phyloP scores from a whole-genome alignment of 148 eudicot species.

The Cornus controversa region DNA sequence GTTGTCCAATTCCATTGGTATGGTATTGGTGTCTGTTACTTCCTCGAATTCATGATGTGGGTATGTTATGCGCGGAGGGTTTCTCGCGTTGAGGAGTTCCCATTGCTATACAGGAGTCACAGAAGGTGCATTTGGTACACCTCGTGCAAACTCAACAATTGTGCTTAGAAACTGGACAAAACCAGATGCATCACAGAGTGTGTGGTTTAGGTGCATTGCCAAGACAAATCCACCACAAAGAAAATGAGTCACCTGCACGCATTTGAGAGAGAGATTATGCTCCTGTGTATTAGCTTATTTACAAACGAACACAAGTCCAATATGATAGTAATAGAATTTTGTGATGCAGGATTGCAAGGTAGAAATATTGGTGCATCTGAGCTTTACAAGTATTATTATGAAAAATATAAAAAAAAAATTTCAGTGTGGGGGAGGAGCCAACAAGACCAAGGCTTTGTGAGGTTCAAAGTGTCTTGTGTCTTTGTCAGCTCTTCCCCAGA shows the following conservation, averaged over 20 bases:
- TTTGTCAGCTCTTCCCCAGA: too few species aligned
- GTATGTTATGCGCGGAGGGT: conserved; percentile 12
- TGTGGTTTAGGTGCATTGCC: conserved; percentile 19
- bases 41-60: conserved; percentile 10
- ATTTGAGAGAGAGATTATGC: too few species aligned
- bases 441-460: too few species aligned
- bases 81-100: conserved; percentile 16
- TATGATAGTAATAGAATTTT: too few species aligned
- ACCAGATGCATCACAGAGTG: conserved; percentile 12
- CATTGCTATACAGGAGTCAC: conserved; percentile 16
- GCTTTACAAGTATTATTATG: too few species aligned
- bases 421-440: too few species aligned
- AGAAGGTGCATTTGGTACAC: conserved; percentile 2
- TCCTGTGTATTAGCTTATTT: too few species aligned
- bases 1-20: not conserved
- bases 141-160: conserved; percentile 14
- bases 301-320: too few species aligned
- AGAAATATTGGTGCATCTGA: too few species aligned
- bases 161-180: conserved; percentile 11
- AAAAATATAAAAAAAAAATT: too few species aligned
- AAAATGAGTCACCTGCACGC: conserved; percentile 13
- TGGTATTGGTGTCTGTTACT: not conserved
- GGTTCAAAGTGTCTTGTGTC: too few species aligned
- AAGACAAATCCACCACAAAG: conserved; percentile 24
- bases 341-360: too few species aligned